Base-by-base conservation (phyloP, 257 asterid species). In the Nemophila menziesii region DNA sequence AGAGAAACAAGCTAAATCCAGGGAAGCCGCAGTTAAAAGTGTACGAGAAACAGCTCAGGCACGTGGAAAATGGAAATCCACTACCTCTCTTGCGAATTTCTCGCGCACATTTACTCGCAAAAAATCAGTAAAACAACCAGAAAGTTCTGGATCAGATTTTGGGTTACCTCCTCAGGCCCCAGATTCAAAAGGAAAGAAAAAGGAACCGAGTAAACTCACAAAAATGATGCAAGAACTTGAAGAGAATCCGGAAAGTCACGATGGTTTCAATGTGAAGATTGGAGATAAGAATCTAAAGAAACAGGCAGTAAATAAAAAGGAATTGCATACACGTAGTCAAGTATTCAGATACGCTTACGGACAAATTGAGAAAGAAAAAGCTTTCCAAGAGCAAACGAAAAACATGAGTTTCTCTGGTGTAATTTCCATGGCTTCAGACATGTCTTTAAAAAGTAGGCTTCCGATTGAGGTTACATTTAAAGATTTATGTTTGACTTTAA, bases 341-440 rank as follows among this genome's bases (percentile, higher is more conserved):
- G 85, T 90, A 21, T 90, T 90, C 68, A 90, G 82, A 66, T 90
- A 90, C 34, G 99, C 98, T 0, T 84, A 90, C 48, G 92, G 93
- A 38, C 85, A 90, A 60, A 80, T 90, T 23, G 98, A 90, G 55
- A 81, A 74, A 71, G 98, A 90, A 62, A 90, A 90, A 65, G 94
- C 96, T 6, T 9, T 76, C 44, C 93, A 78, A 47, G 96, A 89
- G 72, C 92, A 84, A 60, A 74, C 72, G 39, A 71, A 77, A 73
- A 65, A 89, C 44, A 39, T 84, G 74, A 89, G 94, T 12, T 89
- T 84, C 65, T 89, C 95, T 8, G 95, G 95, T 39, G 94, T 89
- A 12, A 78, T 89, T 48, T 70, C 93, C 0, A 71, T 89, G 71
- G 86, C 96, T 8, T 56, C 71, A 6, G 98, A 80, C 20, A 56